These are phyloP conservation scores for Draba incana DNA, from an alignment of 345 rosid species.

Conservation along the genomic window DNA sequence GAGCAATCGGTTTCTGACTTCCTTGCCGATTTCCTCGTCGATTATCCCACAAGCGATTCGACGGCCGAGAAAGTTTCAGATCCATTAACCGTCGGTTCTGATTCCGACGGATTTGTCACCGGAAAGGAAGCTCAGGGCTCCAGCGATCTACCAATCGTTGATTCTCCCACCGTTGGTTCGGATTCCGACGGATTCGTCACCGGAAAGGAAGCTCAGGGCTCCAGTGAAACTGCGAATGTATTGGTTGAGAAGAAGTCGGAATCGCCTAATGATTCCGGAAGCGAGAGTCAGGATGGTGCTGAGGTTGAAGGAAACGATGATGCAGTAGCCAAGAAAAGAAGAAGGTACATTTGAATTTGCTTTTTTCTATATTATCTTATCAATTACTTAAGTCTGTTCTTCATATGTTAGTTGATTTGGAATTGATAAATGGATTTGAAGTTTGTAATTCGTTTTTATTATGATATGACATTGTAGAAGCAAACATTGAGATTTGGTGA, in stretches of 20 bases:
- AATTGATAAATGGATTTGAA: not conserved
- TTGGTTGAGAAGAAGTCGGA: conserved; percentile 25
- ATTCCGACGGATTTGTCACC: conserved; percentile 15
- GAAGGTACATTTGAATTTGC: conserved; percentile 46
- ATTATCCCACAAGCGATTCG: conserved; percentile 38
- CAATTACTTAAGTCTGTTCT: not conserved
- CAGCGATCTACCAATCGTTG: conserved; percentile 28
- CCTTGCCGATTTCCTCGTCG: conserved; percentile 50
- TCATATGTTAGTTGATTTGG: not conserved
- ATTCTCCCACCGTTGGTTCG: conserved; percentile 32
- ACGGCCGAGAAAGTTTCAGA: conserved; percentile 29
- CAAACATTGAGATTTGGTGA: no score
- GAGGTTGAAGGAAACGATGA: conserved; percentile 39
- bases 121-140: conserved; percentile 35
- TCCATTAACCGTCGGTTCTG: conserved; percentile 27
- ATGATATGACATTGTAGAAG: no score
- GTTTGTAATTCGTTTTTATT: not conserved
- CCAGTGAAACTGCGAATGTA: not conserved
- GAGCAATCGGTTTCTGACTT: conserved; percentile 40
- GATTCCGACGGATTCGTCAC: conserved; percentile 16
- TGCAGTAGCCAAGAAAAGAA: conserved; percentile 55
- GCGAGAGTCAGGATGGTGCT: conserved; percentile 35
- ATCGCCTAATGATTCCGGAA: conserved; percentile 23
- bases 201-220: conserved; percentile 3
- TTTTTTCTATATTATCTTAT: not conserved